phyloP scores from a whole-genome alignment of 768 basidiomycete species.

The Pisolithus microcarpus region DNA sequence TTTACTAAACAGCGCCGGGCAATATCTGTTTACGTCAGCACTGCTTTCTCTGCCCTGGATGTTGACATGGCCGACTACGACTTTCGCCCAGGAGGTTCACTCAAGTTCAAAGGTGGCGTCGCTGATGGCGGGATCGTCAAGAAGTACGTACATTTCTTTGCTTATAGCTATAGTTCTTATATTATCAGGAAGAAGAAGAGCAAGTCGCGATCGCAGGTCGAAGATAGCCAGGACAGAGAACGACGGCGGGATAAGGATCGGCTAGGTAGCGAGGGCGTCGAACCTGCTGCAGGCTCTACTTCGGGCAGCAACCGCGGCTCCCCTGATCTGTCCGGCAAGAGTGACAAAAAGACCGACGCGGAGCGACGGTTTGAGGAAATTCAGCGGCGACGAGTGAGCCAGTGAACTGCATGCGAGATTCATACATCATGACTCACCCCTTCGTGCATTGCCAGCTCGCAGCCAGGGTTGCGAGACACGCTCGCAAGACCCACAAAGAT shows the following conservation, averaged over 20 bases:
- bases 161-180: constrained; percentile 3
- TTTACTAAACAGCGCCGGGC: constrained; percentile 12
- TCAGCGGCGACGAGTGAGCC: constrained; percentile 70
- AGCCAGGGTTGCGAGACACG: constrained; percentile 67
- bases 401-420: neutral
- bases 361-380: constrained; percentile 83
- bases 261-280: constrained; percentile 41
- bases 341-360: constrained; percentile 72
- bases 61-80: constrained; percentile 75
- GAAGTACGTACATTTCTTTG: constrained; percentile 47
- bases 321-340: constrained; percentile 44
- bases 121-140: constrained; percentile 75
- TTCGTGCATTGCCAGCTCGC: constrained; percentile 45
- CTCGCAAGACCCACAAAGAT: constrained; percentile 87
- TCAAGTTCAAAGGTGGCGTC: constrained; percentile 83
- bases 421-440: constrained; percentile 4
- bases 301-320: constrained; percentile 56
- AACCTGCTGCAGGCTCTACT: constrained; percentile 34
- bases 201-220: constrained; percentile 59
- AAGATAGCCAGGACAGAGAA: constrained; percentile 37
- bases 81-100: constrained; percentile 77
- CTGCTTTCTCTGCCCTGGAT: constrained; percentile 3
- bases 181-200: constrained; percentile 70
- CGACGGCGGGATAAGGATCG: constrained; percentile 45
- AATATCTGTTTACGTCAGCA: constrained; percentile 26